phyloP scores from a whole-genome alignment of 345 rosid genomes.

The Aquilaria malaccensis region DNA sequence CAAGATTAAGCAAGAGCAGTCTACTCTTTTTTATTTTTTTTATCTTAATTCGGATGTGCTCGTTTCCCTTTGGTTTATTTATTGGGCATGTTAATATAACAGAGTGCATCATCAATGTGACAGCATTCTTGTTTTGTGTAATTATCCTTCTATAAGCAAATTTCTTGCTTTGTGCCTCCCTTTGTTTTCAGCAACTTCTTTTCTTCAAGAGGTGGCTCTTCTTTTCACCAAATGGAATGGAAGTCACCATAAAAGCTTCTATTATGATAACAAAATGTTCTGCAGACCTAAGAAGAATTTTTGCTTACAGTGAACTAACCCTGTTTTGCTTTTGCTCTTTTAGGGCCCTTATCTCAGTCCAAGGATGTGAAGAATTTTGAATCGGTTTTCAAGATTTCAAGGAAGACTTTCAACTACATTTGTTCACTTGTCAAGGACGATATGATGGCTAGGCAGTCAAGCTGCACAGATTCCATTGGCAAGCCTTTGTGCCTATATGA shows the following conservation, averaged over 20 bases:
- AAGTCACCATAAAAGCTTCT: background rate
- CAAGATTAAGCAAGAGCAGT: too few relatives aligned
- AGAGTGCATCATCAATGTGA: too few relatives aligned
- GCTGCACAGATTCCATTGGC: conserved; percentile 37
- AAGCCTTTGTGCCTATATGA: conserved; percentile 44
- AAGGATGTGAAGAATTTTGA: conserved; percentile 44
- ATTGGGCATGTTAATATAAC: too few relatives aligned
- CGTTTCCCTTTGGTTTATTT: too few relatives aligned
- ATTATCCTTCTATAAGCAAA: background rate
- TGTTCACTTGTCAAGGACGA: conserved; percentile 68
- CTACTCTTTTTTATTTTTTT: too few relatives aligned
- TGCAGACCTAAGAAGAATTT: background rate
- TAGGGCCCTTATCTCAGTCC: conserved; percentile 38
- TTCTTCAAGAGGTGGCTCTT: background rate
- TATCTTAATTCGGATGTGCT: too few relatives aligned
- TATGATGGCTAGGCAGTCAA: conserved; percentile 43
- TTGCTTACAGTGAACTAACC: background rate
- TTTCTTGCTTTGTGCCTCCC: background rate
- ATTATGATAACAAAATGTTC: background rate
- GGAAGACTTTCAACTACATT: conserved; percentile 63
- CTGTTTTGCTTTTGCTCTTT: conserved; percentile 5
- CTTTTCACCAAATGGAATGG: background rate
- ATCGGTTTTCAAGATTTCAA: conserved; percentile 57
- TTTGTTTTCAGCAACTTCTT: background rate
- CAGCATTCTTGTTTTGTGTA: too few relatives aligned